phyloP scores from a whole-genome alignment of 306 rosid species.

The Lagenaria siceraria region DNA sequence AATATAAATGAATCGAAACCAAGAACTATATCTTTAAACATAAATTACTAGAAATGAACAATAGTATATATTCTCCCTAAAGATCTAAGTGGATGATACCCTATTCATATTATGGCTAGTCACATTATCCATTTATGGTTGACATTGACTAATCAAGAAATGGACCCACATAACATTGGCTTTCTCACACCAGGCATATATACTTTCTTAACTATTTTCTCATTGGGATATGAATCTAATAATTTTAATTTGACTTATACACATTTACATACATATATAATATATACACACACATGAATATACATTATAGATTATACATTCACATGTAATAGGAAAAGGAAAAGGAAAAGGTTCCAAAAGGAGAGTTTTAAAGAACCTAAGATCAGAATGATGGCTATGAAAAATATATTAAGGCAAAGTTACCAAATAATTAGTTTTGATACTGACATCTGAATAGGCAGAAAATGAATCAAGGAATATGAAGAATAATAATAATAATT shows the following conservation, averaged over 20 bases:
- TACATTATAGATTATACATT: background rate
- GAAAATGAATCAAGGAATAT: slow-evolving; percentile 1
- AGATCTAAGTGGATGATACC: slow-evolving; percentile 2
- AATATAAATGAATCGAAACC: background rate
- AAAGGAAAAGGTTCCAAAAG: background rate
- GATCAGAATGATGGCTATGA: background rate
- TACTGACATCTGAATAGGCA: background rate
- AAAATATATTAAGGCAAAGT: background rate
- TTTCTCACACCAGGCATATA: background rate
- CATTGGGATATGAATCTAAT: background rate
- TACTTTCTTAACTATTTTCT: background rate
- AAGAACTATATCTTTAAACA: background rate
- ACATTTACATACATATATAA: background rate
- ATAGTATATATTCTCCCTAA: background rate
- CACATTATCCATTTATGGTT: slow-evolving; percentile 1
- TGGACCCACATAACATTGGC: slow-evolving; percentile 4
- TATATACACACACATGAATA: background rate
- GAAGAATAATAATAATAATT: background rate
- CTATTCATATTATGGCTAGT: background rate
- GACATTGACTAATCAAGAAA: background rate
- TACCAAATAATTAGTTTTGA: background rate
- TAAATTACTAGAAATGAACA: background rate
- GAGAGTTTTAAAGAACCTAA: background rate
- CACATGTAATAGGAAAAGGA: background rate
- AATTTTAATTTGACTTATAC: background rate